These are phyloP conservation scores for Theobroma cacao DNA, from an alignment of 345 rosid species.

Conservation along the genomic window DNA sequence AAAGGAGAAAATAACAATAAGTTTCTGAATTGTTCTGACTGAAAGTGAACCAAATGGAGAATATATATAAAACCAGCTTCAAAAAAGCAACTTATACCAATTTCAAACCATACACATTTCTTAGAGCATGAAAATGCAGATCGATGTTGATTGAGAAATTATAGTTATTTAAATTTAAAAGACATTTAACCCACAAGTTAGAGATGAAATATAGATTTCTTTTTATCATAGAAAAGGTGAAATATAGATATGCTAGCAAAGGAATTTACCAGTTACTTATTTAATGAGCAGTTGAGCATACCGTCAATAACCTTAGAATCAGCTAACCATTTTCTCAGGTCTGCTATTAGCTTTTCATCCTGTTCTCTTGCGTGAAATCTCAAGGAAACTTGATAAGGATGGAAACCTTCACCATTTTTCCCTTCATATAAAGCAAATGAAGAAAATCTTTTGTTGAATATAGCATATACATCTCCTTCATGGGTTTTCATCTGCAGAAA, in stretches of 20 bases:
- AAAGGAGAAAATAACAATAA: background rate
- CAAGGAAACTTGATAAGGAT: constrained; percentile 58
- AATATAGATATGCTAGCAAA: background rate
- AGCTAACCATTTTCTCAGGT: constrained; percentile 46
- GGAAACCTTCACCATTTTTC: constrained; percentile 33
- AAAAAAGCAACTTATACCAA: background rate
- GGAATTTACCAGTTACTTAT: background rate
- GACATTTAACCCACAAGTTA: background rate
- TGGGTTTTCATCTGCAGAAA: constrained; percentile 48
- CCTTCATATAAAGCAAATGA: constrained; percentile 68
- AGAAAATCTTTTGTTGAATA: constrained; percentile 52
- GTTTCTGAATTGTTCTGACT: background rate
- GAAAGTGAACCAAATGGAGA: background rate
- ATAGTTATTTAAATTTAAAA: background rate
- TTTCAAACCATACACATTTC: background rate
- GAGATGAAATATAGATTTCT: background rate
- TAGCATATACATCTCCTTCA: constrained; percentile 45
- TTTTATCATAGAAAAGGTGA: background rate
- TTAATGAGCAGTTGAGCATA: constrained; percentile 12
- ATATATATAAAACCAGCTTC: background rate
- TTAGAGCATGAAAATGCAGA: background rate
- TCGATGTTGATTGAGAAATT: background rate
- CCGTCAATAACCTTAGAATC: constrained; percentile 41
- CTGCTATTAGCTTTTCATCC: constrained; percentile 42
- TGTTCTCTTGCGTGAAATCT: constrained; percentile 42